phyloP scores from a whole-genome alignment of 2,329 filamentous ascomycete genomes.

The Fusarium austroafricanum region DNA sequence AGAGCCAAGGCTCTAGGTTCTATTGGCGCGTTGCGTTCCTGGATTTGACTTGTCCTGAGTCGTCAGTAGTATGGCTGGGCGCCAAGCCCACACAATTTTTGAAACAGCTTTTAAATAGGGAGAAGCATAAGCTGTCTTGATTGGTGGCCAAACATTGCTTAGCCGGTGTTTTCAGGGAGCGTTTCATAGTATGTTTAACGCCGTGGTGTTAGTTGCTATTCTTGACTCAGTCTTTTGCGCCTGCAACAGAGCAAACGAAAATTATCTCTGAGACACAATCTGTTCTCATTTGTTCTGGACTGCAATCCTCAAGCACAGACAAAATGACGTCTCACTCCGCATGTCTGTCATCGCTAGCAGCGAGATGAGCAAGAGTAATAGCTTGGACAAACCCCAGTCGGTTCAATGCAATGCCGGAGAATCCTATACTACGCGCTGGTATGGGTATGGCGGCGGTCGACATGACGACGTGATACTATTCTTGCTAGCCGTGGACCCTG shows the following conservation, averaged over 20 bases:
- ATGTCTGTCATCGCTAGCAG: slow-evolving; percentile 8
- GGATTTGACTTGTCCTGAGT: slow-evolving; percentile 11
- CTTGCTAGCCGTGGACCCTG: slow-evolving; percentile 16
- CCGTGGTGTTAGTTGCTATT: background rate
- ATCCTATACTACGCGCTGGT: slow-evolving; percentile 8
- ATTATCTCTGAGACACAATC: slow-evolving; percentile 1
- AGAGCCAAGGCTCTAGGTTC: slow-evolving; percentile 36
- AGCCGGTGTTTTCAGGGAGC: background rate
- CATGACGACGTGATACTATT: slow-evolving; percentile 28
- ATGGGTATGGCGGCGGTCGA: slow-evolving; percentile 21
- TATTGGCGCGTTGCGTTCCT: slow-evolving; percentile 14
- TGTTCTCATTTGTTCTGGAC: background rate
- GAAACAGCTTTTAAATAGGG: slow-evolving; percentile 8
- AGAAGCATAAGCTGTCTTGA: slow-evolving; percentile 3
- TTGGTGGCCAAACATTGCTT: slow-evolving; percentile 13
- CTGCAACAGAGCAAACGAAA: background rate
- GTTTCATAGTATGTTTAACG: slow-evolving; percentile 2
- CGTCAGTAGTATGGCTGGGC: slow-evolving; percentile 35
- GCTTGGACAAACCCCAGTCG: slow-evolving; percentile 8
- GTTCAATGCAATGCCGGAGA: slow-evolving; percentile 9
- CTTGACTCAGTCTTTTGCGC: background rate
- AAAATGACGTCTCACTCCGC: slow-evolving; percentile 12
- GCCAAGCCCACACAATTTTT: slow-evolving; percentile 19
- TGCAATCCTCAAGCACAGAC: background rate
- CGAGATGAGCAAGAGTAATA: slow-evolving; percentile 14